Evolutionary conservation across 208 protist species (phyloP).

Genomic region (Histomonas meleagridis): DNA sequence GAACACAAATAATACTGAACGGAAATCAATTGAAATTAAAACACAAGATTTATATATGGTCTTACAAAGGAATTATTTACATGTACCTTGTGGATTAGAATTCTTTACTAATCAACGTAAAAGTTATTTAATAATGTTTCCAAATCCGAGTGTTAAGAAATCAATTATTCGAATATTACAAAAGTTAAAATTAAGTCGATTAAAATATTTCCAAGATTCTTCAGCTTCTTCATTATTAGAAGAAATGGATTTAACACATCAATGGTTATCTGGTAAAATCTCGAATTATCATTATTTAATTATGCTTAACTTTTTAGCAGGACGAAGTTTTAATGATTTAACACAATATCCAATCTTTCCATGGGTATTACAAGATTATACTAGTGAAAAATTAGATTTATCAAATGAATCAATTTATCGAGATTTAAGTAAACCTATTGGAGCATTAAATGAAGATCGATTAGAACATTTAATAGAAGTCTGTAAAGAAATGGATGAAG

Average conservation of each 20-base stretch:
- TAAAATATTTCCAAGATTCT: background rate
- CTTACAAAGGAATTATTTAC: background rate
- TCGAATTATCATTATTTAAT: slow-evolving; percentile 10
- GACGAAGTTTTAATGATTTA: slow-evolving; percentile 5
- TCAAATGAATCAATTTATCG: background rate
- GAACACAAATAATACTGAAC: no score
- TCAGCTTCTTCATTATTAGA: background rate
- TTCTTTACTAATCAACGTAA: background rate
- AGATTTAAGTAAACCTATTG: slow-evolving; percentile 38
- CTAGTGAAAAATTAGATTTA: background rate
- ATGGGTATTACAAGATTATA: slow-evolving; percentile 53
- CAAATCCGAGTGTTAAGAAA: background rate
- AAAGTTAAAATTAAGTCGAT: no score
- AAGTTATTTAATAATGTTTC: background rate
- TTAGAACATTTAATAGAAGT: background rate
- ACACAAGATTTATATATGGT: background rate
- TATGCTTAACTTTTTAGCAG: background rate
- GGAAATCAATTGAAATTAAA: background rate
- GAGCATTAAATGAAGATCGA: slow-evolving; percentile 25
- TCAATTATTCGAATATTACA: background rate
- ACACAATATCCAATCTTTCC: slow-evolving; percentile 44
- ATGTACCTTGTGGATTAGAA: background rate
- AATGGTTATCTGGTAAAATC: background rate
- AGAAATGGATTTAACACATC: background rate
- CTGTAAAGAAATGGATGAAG: background rate